These are phyloP conservation scores for Curvularia lunata DNA, from an alignment of 2,329 filamentous ascomycete genomes.

Conservation along the genomic window DNA sequence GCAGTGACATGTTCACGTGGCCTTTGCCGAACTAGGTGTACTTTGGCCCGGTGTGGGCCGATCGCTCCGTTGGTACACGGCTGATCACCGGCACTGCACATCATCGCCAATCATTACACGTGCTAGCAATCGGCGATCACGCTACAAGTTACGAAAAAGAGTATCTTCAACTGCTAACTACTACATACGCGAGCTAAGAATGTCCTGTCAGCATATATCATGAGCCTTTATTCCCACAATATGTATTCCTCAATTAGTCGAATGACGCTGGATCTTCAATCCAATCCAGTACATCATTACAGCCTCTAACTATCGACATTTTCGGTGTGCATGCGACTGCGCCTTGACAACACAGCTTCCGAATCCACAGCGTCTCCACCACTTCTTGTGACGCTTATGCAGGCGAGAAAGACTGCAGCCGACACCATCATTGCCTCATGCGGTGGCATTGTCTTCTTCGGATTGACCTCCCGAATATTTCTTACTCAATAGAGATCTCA, in stretches of 20 bases:
- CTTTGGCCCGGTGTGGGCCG: constrained; percentile 1
- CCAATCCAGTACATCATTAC: background rate
- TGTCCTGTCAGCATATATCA: background rate
- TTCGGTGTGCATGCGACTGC: background rate
- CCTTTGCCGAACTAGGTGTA: background rate
- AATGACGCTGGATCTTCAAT: background rate
- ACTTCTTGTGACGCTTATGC: background rate
- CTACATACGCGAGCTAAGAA: background rate
- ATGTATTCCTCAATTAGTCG: background rate
- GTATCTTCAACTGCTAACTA: too few species aligned
- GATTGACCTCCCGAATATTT: background rate
- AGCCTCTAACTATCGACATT: background rate
- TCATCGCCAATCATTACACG: background rate
- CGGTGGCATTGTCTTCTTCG: background rate
- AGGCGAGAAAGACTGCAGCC: background rate
- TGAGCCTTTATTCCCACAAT: constrained; percentile 1
- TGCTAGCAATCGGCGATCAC: constrained; percentile 9
- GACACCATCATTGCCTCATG: background rate
- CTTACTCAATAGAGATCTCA: background rate
- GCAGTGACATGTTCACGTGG: background rate
- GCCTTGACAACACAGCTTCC: background rate
- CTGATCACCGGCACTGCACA: constrained; percentile 8
- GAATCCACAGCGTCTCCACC: background rate
- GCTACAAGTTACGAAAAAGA: constrained; percentile 1
- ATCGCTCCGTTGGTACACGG: constrained; percentile 10